Conservation (phyloP, 805 yeast genomes). For the Ogataea ramenticola region DNA sequence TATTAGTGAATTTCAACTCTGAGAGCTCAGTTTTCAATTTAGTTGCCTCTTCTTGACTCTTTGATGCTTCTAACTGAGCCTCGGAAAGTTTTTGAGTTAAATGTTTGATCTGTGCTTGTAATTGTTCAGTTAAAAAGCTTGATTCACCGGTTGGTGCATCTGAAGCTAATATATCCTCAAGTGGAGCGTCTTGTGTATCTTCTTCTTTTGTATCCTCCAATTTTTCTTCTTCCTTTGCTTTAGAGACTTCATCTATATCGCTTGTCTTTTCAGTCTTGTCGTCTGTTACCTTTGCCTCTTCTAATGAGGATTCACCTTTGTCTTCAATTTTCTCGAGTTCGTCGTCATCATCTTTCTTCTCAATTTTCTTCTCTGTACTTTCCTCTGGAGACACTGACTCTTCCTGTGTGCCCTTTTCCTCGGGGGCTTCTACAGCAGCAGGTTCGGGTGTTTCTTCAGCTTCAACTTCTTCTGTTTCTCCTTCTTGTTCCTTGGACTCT, state of each 20-base stretch:
- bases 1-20: conserved; percentile 18
- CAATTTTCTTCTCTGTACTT: no score
- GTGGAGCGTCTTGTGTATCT: conserved; percentile 2
- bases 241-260: neutral
- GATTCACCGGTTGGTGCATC: conserved; percentile 12
- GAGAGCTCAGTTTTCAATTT: conserved; percentile 15
- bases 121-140: conserved; percentile 15
- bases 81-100: conserved; percentile 22
- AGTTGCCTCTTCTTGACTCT: neutral
- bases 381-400: neutral
- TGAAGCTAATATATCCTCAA: conserved; percentile 13
- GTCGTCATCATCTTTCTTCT: neutral
- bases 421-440: neutral
- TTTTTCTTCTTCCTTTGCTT: conserved; percentile 1
- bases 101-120: conserved; percentile 27
- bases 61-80: no score
- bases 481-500: conserved; percentile 5
- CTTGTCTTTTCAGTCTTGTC: no score
- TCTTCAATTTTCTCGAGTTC: neutral
- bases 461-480: neutral
- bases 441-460: conserved; percentile 1
- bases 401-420: neutral
- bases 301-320: no score
- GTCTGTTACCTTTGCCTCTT: no score
- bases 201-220: neutral